Percentiles rank a stretch among this genome's conserved stretches.
Conservation (phyloP, 2,329 filamentous ascomycete species). For the Trichophyton simii region DNA sequence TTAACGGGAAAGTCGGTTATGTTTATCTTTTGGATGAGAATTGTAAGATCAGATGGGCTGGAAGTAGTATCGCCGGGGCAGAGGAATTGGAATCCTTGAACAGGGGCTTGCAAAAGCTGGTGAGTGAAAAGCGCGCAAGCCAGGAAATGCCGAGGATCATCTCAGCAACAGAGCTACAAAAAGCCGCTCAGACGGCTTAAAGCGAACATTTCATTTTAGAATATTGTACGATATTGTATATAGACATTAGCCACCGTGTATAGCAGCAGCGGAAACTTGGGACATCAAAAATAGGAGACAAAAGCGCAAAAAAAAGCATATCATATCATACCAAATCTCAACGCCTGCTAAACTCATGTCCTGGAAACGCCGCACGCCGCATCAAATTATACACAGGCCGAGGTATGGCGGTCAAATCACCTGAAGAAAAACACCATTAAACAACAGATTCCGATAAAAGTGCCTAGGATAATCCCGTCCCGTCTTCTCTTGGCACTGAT, state of each 20-base stretch:
- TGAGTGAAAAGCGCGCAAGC: conserved; percentile 27
- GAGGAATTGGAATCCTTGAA: conserved; percentile 33
- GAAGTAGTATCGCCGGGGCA: conserved; percentile 44
- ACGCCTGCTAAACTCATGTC: conserved; percentile 1
- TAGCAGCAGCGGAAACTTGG: neutral
- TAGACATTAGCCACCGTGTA: neutral
- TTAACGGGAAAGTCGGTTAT: conserved; percentile 89
- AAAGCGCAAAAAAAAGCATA: neutral
- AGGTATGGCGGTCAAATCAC: conserved; percentile 31
- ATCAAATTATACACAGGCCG: neutral
- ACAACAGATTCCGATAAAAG: conserved; percentile 86
- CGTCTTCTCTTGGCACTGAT: conserved; percentile 92
- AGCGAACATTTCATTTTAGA: neutral
- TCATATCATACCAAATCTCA: neutral
- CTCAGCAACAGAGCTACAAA: neutral
- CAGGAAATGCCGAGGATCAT: neutral
- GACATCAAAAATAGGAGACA: neutral
- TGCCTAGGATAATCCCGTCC: conserved; percentile 84
- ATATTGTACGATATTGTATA: conserved; percentile 2
- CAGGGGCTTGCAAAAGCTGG: conserved; percentile 29
- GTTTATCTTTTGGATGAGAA: conserved; percentile 79
- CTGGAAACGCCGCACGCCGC: neutral
- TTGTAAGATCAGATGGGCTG: conserved; percentile 89
- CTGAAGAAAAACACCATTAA: conserved; percentile 70
- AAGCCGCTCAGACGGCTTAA: neutral